Conservation (phyloP, 108 stramenopile genomes). For the Nannochloropsis gaditana region DNA sequence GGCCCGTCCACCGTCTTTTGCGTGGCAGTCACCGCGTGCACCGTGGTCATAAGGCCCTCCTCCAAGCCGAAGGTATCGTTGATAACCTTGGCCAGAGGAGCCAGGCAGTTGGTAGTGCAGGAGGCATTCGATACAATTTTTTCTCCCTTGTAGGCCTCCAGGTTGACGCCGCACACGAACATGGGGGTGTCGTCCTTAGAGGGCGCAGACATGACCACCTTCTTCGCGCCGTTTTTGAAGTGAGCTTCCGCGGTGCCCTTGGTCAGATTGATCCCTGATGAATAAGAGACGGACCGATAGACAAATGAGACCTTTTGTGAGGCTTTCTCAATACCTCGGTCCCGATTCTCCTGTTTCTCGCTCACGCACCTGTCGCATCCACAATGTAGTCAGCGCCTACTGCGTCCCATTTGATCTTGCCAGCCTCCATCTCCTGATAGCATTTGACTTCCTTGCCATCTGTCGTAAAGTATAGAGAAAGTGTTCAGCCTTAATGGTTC, state of each 20-base stretch:
- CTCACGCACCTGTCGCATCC: not conserved
- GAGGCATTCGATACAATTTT: constrained; percentile 89
- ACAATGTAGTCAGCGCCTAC: not conserved
- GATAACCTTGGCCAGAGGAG: constrained; percentile 91
- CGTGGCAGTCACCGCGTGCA: constrained; percentile 97
- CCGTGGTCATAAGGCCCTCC: constrained; percentile 97
- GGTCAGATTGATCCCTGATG: constrained; percentile 83
- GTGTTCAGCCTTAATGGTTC: not conserved
- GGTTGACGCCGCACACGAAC: constrained; percentile 93
- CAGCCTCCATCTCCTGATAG: not conserved
- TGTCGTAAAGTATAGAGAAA: constrained; percentile 55
- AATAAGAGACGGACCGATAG: constrained; percentile 51
- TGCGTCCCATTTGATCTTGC: not conserved
- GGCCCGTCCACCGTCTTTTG: constrained; percentile 97
- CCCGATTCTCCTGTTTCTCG: not conserved
- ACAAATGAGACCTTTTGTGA: constrained; percentile 54
- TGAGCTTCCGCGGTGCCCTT: constrained; percentile 69
- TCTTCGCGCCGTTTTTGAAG: constrained; percentile 81
- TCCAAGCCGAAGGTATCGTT: constrained; percentile 93
- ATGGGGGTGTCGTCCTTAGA: constrained; percentile 81
- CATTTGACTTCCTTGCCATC: constrained; percentile 27
- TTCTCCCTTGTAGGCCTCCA: constrained; percentile 67
- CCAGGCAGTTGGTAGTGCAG: constrained; percentile 94
- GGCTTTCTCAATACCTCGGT: constrained; percentile 65
- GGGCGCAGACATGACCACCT: constrained; percentile 91